A percentile compares a stretch with the other conserved stretches of the same genome.
Conservation (phyloP, 495 filamentous ascomycete genomes). For the Daldinia loculata region DNA sequence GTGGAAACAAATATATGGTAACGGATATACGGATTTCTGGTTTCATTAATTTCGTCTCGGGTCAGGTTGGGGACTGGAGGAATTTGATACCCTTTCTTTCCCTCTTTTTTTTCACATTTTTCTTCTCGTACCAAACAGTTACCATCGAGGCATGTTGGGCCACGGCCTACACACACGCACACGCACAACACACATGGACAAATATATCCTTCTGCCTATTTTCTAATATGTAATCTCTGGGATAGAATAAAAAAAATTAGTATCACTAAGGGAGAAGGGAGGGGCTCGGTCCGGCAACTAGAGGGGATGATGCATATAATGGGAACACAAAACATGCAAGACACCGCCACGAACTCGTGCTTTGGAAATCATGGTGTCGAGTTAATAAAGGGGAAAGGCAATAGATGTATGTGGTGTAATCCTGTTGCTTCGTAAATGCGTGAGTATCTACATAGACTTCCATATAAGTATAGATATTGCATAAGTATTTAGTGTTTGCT, state of each 20-base stretch:
- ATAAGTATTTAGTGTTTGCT: not conserved
- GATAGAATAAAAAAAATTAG: not conserved
- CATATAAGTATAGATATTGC: not conserved
- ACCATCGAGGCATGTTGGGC: not conserved
- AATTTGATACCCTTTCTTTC: slow-evolving; percentile 43
- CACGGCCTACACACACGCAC: not conserved
- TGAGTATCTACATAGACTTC: not conserved
- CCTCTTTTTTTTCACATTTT: slow-evolving; percentile 11
- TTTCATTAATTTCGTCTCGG: not conserved
- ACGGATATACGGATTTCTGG: slow-evolving; percentile 20
- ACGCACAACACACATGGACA: not conserved
- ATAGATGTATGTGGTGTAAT: slow-evolving; percentile 1
- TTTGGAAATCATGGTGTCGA: not conserved
- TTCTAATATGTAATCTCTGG: slow-evolving; percentile 36
- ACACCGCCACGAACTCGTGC: slow-evolving; percentile 1
- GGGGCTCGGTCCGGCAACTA: slow-evolving; percentile 3
- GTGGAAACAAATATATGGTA: slow-evolving; percentile 9
- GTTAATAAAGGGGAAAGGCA: not conserved
- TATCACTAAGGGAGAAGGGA: not conserved
- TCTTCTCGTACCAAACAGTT: slow-evolving; percentile 1
- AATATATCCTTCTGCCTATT: slow-evolving; percentile 20
- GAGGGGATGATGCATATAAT: slow-evolving; percentile 28
- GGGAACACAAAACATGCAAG: slow-evolving; percentile 28
- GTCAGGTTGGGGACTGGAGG: slow-evolving; percentile 13
- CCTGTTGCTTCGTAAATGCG: not conserved